Conservation (phyloP, 1,139 yeast species). For the Candida glucosophila region DNA sequence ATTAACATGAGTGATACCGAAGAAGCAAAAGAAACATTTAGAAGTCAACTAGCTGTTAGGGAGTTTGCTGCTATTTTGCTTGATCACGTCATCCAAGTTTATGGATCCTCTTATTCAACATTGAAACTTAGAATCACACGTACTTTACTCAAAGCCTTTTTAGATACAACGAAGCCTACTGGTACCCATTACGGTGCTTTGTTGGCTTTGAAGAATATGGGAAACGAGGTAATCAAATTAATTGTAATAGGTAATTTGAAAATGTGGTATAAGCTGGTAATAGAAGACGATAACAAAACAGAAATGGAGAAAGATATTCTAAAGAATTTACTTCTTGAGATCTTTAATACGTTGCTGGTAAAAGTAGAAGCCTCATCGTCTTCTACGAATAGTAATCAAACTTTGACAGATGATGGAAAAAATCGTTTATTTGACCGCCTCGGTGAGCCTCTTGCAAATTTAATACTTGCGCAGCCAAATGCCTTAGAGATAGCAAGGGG, state of each 20-base stretch:
- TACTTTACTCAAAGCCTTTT: constrained; percentile 81
- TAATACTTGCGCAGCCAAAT: constrained; percentile 44
- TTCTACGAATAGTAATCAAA: constrained; percentile 10
- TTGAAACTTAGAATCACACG: constrained; percentile 91
- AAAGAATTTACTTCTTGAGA: constrained; percentile 44
- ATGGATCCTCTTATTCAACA: constrained; percentile 83
- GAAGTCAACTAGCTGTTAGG: constrained; percentile 55
- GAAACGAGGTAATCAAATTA: constrained; percentile 81
- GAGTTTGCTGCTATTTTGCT: constrained; percentile 83
- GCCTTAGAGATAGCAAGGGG: constrained; percentile 54
- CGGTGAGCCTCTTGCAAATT: constrained; percentile 50
- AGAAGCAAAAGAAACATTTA: constrained; percentile 22
- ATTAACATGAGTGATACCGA: constrained; percentile 24
- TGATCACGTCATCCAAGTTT: constrained; percentile 65
- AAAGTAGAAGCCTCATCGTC: constrained; percentile 17
- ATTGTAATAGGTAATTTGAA: constrained; percentile 76
- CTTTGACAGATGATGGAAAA: constrained; percentile 29
- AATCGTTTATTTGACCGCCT: constrained; percentile 41
- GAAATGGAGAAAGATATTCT: constrained; percentile 39
- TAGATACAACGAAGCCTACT: constrained; percentile 67
- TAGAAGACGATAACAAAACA: constrained; percentile 26
- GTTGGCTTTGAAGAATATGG: constrained; percentile 74
- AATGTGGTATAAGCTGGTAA: constrained; percentile 64
- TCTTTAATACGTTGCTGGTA: constrained; percentile 38
- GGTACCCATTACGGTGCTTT: constrained; percentile 94